Evolutionary conservation across 305 asterid species (phyloP), one percentile per base, ranked within the genome.

Genomic region (Rubia tinctorum): DNA sequence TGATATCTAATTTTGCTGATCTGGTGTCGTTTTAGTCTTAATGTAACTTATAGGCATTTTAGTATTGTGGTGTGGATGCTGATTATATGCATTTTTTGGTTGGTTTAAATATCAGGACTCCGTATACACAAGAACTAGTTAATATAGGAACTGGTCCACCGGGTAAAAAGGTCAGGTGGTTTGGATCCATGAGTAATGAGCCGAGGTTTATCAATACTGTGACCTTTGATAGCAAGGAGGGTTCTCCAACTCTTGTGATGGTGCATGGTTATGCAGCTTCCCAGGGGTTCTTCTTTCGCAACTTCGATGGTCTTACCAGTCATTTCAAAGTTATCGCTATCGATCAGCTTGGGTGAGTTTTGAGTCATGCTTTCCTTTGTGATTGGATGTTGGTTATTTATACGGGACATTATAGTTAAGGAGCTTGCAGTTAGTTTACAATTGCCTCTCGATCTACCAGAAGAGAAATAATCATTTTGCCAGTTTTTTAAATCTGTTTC

Each of bases 241-340:
- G 82, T 27, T 86, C 93, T 51, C 97, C 95, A 51, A 87, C 97
- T 68, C 86, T 91, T 49, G 95, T 91, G 44, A 87, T 91, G 97
- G 93, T 91, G 27, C 97, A 91, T 47, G 97, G 97, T 55, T 91
- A 91, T 64, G 97, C 80, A 64, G 95, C 95, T 76, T 91, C 97
- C 20, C 97, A 91, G 72, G 97, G 97, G 62, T 91, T 91, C 89
- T 91, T 91, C 79, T 91, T 91, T 81, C 88, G 91, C 42, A 91
- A 91, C 71, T 91, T 87, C 39, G 91, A 84, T 80, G 89, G 88
- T 53, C 95, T 91, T 63, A 87, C 97, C 3, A 81, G 69, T 40
- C 87, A 85, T 82, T 91, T 91, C 81, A 87, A 67, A 81, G 88
- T 91, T 72, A 85, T 89, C 75, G 97, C 97, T 17, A 86, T 91